A percentile compares a stretch with the other conserved stretches of the same genome.
Evolutionary conservation across 306 rosid species (phyloP).

Genomic region (Erythrophleum fordii): DNA sequence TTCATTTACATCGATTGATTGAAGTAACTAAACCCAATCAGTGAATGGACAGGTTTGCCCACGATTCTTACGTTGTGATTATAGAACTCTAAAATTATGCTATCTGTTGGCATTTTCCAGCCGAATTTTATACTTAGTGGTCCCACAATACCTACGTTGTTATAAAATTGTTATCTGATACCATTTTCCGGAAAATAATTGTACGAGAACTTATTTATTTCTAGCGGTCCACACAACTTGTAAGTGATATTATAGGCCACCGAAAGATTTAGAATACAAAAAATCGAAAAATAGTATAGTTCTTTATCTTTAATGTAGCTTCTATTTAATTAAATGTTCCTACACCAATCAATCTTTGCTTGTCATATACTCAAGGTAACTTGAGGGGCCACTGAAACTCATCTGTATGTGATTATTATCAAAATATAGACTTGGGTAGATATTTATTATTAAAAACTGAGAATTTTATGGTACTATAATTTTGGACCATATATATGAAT

Average conservation of each 20-base stretch:
- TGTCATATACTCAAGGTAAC: background rate
- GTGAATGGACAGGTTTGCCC: background rate
- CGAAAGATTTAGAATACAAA: background rate
- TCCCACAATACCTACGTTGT: background rate
- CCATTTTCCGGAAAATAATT: constrained; percentile 22
- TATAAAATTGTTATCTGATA: background rate
- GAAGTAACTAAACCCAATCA: no score
- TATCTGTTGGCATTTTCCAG: background rate
- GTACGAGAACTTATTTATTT: constrained; percentile 19
- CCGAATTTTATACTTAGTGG: constrained; percentile 9
- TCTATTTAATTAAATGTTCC: constrained; percentile 14
- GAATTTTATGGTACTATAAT: background rate
- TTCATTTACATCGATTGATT: no score
- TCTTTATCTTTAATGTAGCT: background rate
- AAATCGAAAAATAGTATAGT: background rate
- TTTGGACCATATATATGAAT: background rate
- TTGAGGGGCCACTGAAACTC: background rate
- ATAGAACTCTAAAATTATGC: background rate
- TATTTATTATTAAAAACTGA: background rate
- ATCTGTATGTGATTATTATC: background rate
- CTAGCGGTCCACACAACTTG: constrained; percentile 20
- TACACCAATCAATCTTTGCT: background rate
- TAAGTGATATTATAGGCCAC: background rate
- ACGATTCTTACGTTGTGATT: background rate
- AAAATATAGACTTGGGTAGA: background rate